These are phyloP conservation scores for Pistacia integerrima DNA, from an alignment of 345 rosid species.

Conservation along the genomic window DNA sequence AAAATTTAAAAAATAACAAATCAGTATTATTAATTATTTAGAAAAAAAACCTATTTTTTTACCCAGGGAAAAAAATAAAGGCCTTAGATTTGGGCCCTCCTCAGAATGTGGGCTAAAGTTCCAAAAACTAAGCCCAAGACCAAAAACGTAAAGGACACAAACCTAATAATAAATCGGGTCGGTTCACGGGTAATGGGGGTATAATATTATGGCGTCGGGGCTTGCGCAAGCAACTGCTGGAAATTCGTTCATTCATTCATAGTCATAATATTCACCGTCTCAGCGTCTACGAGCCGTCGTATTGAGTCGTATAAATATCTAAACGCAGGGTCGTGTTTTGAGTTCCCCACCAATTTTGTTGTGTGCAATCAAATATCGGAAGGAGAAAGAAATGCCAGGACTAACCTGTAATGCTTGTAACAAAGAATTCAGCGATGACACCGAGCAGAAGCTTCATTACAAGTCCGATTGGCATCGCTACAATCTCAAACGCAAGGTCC, in stretches of 20 bases:
- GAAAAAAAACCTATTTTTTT: too few species aligned
- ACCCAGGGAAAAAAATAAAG: too few species aligned
- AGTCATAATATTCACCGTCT: not conserved
- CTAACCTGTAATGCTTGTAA: constrained; percentile 91
- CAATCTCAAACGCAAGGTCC: constrained; percentile 96
- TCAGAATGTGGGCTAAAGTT: too few species aligned
- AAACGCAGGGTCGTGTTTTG: too few species aligned
- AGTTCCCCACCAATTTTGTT: too few species aligned
- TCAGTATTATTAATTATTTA: too few species aligned
- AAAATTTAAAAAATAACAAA: too few species aligned
- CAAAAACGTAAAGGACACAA: not conserved
- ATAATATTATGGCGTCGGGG: not conserved
- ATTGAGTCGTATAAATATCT: not conserved
- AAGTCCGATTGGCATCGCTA: constrained; percentile 99
- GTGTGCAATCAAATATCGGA: not conserved
- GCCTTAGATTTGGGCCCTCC: too few species aligned
- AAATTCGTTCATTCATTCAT: not conserved
- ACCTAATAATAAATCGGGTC: not conserved
- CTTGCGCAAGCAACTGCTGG: not conserved
- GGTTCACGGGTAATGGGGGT: not conserved
- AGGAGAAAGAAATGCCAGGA: constrained; percentile 42
- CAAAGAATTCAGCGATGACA: constrained; percentile 72
- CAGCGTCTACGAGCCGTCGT: constrained; percentile 17
- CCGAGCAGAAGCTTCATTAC: constrained; percentile 81
- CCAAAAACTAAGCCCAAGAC: not conserved